phyloP scores from a whole-genome alignment of 179 eudicot species.

The Carnegiea gigantea region DNA sequence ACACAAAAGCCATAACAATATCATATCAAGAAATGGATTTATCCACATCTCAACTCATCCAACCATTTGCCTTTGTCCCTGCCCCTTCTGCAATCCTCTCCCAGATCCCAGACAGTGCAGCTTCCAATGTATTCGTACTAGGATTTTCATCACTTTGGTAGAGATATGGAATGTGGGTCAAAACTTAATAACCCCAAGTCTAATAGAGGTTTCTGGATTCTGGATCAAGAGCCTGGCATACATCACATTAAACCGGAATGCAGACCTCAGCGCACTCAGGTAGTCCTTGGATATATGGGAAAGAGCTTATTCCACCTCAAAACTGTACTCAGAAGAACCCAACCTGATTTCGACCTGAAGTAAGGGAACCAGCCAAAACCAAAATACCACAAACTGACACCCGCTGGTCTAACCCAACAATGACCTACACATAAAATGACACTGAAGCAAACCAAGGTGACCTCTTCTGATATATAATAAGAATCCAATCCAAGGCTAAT shows the following conservation, averaged over 20 bases:
- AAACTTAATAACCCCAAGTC: not conserved
- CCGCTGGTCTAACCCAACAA: not conserved
- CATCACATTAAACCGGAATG: not conserved
- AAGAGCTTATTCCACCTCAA: not conserved
- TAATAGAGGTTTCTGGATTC: not conserved
- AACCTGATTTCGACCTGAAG: not conserved
- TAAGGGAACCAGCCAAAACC: not conserved
- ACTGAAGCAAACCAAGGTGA: not conserved
- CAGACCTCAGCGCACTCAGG: not conserved
- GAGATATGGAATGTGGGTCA: not conserved
- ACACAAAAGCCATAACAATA: constrained; percentile 13
- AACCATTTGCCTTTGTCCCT: constrained; percentile 4
- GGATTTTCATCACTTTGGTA: not conserved
- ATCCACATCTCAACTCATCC: constrained; percentile 1
- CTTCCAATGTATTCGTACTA: not conserved
- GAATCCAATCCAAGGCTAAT: not conserved
- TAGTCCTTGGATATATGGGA: not conserved
- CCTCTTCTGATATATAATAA: not conserved
- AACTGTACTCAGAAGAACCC: not conserved
- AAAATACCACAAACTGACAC: not conserved
- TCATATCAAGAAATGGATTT: constrained; percentile 10
- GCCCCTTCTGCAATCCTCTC: not conserved
- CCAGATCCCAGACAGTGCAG: not conserved
- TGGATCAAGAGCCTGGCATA: not conserved
- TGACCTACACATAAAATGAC: not conserved